Evolutionary conservation across 2,329 filamentous ascomycete genomes (phyloP).

Genomic region (Fusarium keratoplasticum): DNA sequence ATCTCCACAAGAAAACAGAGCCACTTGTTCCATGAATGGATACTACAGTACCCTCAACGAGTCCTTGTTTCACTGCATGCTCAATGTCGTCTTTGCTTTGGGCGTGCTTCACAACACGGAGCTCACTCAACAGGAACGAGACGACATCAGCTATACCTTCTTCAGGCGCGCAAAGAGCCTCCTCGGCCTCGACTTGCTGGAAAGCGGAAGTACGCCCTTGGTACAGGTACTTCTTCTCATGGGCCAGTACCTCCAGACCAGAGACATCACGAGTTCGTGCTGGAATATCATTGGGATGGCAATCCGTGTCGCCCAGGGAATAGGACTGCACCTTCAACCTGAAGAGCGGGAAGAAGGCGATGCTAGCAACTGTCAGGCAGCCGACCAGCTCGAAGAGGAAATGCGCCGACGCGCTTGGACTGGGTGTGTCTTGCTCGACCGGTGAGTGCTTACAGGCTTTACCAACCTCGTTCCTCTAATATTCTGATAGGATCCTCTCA

Average conservation of each 20-base stretch:
- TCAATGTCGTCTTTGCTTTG: background rate
- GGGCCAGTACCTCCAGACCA: background rate
- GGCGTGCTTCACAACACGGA: background rate
- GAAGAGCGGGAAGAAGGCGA: background rate
- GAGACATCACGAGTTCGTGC: background rate
- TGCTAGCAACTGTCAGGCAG: background rate
- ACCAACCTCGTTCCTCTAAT: background rate
- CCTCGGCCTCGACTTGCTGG: background rate
- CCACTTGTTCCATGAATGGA: background rate
- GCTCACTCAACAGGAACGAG: background rate
- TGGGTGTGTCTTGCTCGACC: background rate
- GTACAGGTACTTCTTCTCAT: background rate
- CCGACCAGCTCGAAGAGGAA: background rate
- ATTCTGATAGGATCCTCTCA: background rate
- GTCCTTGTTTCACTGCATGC: background rate
- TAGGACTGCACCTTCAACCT: background rate
- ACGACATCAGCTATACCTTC: background rate
- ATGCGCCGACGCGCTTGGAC: background rate
- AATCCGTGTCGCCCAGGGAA: background rate
- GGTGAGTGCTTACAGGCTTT: background rate
- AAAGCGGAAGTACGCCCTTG: background rate
- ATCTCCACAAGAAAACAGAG: background rate
- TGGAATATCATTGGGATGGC: background rate
- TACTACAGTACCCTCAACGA: background rate
- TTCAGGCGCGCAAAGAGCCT: background rate